These are phyloP conservation scores for Fusarium verrucosum DNA, from an alignment of 2,329 filamentous ascomycete species.

Conservation along the genomic window DNA sequence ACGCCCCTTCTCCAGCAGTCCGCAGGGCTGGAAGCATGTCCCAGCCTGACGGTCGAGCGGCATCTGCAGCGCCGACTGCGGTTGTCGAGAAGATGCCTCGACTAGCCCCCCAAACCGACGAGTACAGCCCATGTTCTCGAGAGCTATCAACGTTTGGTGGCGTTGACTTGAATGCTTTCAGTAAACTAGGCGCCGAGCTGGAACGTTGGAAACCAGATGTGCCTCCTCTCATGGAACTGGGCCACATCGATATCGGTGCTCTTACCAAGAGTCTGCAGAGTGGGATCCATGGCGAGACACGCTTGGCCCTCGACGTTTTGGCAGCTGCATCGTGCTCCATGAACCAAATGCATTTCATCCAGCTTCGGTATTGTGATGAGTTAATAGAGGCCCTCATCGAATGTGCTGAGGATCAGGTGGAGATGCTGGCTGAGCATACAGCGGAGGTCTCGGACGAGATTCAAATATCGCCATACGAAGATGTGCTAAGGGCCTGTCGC, in stretches of 20 bases:
- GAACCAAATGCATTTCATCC: conserved; percentile 70
- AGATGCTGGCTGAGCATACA: conserved; percentile 83
- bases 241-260: conserved; percentile 88
- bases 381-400: conserved; percentile 88
- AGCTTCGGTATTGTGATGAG: conserved; percentile 82
- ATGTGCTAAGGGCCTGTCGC: conserved; percentile 81
- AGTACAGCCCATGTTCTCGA: conserved; percentile 65
- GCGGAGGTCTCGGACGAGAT: conserved; percentile 88
- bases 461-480: conserved; percentile 85
- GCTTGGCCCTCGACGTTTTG: conserved; percentile 86
- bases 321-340: conserved; percentile 72
- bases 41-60: conserved; percentile 47
- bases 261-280: conserved; percentile 90
- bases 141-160: conserved; percentile 73
- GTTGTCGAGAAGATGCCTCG: conserved; percentile 49
- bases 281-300: conserved; percentile 88
- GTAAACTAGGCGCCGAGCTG: conserved; percentile 72
- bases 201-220: conserved; percentile 76
- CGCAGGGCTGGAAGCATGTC: conserved; percentile 54
- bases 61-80: conserved; percentile 29
- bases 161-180: conserved; percentile 72
- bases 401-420: conserved; percentile 88
- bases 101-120: conserved; percentile 58
- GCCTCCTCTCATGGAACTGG: conserved; percentile 79
- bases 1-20: conserved; percentile 56